Base-by-base conservation (phyloP, 805 yeast species). In the Trichomonascus vanleenenianus region DNA sequence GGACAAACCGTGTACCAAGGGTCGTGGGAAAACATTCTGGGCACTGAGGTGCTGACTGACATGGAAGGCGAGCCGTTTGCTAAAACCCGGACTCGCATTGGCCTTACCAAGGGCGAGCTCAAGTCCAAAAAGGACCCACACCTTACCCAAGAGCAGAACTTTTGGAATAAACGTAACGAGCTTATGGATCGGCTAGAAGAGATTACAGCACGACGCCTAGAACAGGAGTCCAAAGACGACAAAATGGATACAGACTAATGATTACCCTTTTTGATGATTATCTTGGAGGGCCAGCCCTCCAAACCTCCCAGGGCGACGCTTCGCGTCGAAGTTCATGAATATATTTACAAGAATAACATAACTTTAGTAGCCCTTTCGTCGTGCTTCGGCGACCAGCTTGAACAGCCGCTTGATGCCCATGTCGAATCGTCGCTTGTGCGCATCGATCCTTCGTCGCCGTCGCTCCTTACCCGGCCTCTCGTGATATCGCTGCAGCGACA, bases 1-100 rank as follows among this genome's bases (percentile, higher is more conserved):
- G 81, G 82, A 35, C 72, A 74, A 43, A 69, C 73, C 33, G 63
- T 85, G 3, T 86, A 78, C 59, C 77, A 79, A 61, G 93, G 95
- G 1, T 66, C 70, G 18, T 89, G 97, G 96, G 71, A 73, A 37
- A 75, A 75, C 45, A 63, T 86, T 2, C 81, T 85, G 1, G 97
- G 97, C 0, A 83, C 94, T 0, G 96, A 78, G 50, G 58, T 77
- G 36, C 74, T 64, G 25, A 54, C 63, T n/a, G 50, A 52, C 12
- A 43, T 47, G 12, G 63, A 62, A 11, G 64, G 63, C 27, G 55
- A 52, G 14, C 40, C 55, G 12, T 35, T 56, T 11, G 66, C 62
- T 18, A 45, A 47, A 36, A 40, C 61, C 1, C 40, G 59, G 3
- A 47, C 54, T 20, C 51, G 64, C n/a, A 46, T 63, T 27, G 36